Conservation (phyloP, 352 stramenopile genomes). For the Elongisporangium prolatum region DNA sequence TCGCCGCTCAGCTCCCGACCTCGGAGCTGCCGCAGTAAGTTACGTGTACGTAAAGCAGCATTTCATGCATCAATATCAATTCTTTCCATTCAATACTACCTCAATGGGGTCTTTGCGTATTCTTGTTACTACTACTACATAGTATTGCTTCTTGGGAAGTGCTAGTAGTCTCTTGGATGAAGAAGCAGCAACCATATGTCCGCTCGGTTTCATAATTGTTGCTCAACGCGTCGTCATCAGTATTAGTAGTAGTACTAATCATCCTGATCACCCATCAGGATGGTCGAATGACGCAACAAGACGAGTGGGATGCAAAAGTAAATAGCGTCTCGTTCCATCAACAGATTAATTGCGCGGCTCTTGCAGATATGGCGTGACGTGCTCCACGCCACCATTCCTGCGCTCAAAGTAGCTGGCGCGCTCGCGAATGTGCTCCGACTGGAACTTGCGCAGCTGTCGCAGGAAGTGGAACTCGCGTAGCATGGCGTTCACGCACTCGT, state of each 20-base stretch:
- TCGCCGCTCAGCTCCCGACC: conserved; percentile 58
- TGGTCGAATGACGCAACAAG: not conserved
- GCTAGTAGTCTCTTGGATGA: too few relatives aligned
- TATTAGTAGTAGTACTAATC: too few relatives aligned
- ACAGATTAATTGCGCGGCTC: conserved; percentile 18
- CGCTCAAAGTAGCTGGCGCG: conserved; percentile 44
- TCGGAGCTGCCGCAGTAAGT: conserved; percentile 28
- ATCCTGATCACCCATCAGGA: too few relatives aligned
- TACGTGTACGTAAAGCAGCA: not conserved
- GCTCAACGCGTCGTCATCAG: too few relatives aligned
- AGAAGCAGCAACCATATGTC: too few relatives aligned
- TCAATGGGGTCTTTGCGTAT: too few relatives aligned
- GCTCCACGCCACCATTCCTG: conserved; percentile 8
- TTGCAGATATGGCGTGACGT: conserved; percentile 13
- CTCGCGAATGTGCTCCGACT: conserved; percentile 41
- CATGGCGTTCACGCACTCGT: conserved; percentile 51
- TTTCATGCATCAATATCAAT: not conserved
- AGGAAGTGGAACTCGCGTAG: conserved; percentile 72
- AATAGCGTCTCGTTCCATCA: not conserved
- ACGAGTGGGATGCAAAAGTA: not conserved
- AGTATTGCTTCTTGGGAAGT: too few relatives aligned
- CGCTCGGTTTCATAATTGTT: too few relatives aligned
- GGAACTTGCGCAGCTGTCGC: conserved; percentile 69
- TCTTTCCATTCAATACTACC: not conserved
- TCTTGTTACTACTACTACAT: too few relatives aligned